These are phyloP conservation scores for Scheffersomyces amazonensis DNA, from an alignment of 805 yeast genomes.

Conservation along the genomic window DNA sequence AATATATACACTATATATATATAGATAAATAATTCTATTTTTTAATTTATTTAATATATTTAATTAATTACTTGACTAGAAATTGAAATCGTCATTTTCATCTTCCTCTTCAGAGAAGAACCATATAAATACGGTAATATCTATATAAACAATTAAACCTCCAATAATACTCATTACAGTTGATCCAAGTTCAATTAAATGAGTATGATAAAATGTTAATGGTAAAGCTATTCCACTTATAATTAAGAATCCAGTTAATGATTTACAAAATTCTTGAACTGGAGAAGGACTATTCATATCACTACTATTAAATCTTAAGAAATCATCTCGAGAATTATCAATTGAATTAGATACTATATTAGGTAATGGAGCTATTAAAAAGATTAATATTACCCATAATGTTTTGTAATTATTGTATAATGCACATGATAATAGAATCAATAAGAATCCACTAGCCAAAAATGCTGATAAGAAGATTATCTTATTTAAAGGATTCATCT, in stretches of 20 bases:
- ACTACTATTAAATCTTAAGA: conserved; percentile 41
- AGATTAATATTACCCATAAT: conserved; percentile 41
- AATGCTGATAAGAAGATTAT: conserved; percentile 45
- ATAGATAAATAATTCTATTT: not conserved
- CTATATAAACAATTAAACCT: conserved; percentile 43
- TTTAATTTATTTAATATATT: no score
- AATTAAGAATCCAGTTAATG: conserved; percentile 37
- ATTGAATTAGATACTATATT: conserved; percentile 36
- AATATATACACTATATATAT: not conserved
- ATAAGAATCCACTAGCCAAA: conserved; percentile 42
- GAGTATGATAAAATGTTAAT: conserved; percentile 35
- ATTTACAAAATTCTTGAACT: conserved; percentile 37
- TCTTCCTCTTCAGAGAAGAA: conserved; percentile 45
- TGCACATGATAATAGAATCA: conserved; percentile 44
- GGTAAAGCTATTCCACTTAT: conserved; percentile 47
- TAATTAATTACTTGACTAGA: no score
- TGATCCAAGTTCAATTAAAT: conserved; percentile 35
- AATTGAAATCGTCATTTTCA: conserved; percentile 44
- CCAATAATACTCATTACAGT: conserved; percentile 43
- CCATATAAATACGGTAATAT: conserved; percentile 44
- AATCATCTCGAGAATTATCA: conserved; percentile 39
- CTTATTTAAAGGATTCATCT: conserved; percentile 45
- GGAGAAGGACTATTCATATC: conserved; percentile 35
- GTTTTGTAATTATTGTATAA: conserved; percentile 41
- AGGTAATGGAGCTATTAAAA: conserved; percentile 44